Conservation (phyloP, 2,329 filamentous ascomycete species). For the Aaosphaeria pasadenensis region DNA sequence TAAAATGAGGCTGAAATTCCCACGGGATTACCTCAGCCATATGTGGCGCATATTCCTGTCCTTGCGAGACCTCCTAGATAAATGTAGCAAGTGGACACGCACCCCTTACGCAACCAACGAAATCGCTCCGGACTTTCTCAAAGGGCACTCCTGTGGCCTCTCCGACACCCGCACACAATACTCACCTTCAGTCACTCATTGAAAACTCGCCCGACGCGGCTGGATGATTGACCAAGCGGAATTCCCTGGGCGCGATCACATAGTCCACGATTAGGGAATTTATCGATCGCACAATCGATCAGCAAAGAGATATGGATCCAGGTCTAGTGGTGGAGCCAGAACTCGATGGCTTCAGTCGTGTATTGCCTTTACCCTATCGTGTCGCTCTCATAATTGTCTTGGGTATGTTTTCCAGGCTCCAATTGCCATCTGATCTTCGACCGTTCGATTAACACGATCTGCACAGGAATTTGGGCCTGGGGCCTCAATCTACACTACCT, state of each 20-base stretch:
- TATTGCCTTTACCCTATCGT: slow-evolving; percentile 85
- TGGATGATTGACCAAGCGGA: slow-evolving; percentile 12
- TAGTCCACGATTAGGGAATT: slow-evolving; percentile 12
- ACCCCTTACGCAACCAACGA: slow-evolving; percentile 11
- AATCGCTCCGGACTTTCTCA: too few relatives aligned
- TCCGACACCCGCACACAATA: neutral
- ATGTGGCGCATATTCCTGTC: neutral
- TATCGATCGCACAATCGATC: neutral
- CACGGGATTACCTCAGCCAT: neutral
- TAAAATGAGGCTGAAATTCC: neutral
- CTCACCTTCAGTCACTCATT: slow-evolving; percentile 12
- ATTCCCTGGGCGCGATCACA: slow-evolving; percentile 17
- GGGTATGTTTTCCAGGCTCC: slow-evolving; percentile 53
- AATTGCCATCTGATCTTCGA: neutral
- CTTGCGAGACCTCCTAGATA: slow-evolving; percentile 6
- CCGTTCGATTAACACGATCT: neutral
- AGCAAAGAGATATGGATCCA: slow-evolving; percentile 60
- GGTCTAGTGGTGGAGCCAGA: slow-evolving; percentile 64
- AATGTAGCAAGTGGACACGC: slow-evolving; percentile 29
- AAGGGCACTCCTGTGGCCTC: too few relatives aligned
- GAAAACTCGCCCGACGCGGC: neutral
- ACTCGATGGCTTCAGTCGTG: slow-evolving; percentile 82
- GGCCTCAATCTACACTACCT: slow-evolving; percentile 88
- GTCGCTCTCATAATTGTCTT: slow-evolving; percentile 81
- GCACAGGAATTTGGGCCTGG: slow-evolving; percentile 88